Evolutionary conservation across 192 early-diverging fungal genomes (phyloP), one percentile per base, ranked within the genome.

Genomic region (Coemansia biformis): DNA sequence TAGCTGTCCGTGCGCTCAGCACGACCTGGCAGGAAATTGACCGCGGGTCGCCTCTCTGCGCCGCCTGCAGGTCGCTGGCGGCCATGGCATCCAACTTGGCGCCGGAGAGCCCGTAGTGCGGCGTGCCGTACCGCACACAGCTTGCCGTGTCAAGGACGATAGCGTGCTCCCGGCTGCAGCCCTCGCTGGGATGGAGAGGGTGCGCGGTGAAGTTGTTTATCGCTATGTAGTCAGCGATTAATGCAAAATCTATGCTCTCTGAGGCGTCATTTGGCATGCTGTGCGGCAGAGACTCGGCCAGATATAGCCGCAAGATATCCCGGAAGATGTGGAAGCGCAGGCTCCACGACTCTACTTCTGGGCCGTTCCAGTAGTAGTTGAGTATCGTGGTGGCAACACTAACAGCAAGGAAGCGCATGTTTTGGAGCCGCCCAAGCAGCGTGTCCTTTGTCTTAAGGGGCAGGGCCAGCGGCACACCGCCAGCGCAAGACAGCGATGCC

Each of bases 321-420:
- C 51, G 54, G 32, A 63, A 51, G 32, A 71, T 44, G 24, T 71
- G 68, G 48, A 63, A 63, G 19, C 68, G 51, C 34, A 71, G 17
- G 19, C 32, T 30, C 61, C 61, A 63, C 2, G 56, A 31, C 12
- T 33, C 16, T 19, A 37, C 40, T 5, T 55, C 53, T 5, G 68
- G 68, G 1, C 68, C 68, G n/a, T 64, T 28, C 57, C 60, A 56
- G 21, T 59, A 59, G 48, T 63, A 71, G 8, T 19, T 59, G 53
- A 53, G 34, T 0, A 59, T 9, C 2, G 55, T 55, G 1, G 35
- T 41, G 5, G 56, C 28, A 8, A 71, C 51, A 38, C n/a, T n/a
- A n/a, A n/a, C n/a, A n/a, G n/a, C n/a, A n/a, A n/a, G n/a, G n/a
- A 71, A 63, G n/a, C 33, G 30, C 2, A 71, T 63, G 31, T 71